Evolutionary conservation across 805 yeast species (phyloP).

Genomic region (Suhomyces xylopsoci): DNA sequence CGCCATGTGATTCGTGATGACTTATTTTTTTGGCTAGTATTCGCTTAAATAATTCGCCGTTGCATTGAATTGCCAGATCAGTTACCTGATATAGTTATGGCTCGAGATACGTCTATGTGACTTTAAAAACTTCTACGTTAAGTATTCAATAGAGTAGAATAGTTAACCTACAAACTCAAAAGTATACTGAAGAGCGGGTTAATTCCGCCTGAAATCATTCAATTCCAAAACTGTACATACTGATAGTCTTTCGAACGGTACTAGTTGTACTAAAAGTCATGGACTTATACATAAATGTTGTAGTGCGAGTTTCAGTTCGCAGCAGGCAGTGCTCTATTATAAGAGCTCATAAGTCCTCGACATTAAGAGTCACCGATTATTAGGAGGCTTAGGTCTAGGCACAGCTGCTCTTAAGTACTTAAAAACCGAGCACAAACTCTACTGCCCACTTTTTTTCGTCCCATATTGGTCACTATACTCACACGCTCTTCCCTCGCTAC

Average conservation of each 20-base stretch:
- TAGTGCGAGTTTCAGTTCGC: not conserved
- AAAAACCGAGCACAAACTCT: not conserved
- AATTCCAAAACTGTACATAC: not conserved
- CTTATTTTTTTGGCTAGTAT: not conserved
- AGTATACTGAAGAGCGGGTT: no score
- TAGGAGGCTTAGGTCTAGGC: not conserved
- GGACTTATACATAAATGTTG: not conserved
- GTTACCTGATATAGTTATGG: not conserved
- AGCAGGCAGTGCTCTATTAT: no score
- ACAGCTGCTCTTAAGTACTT: not conserved
- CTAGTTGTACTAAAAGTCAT: not conserved
- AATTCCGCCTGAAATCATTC: not conserved
- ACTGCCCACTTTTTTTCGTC: not conserved
- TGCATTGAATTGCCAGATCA: not conserved
- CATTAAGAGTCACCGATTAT: not conserved
- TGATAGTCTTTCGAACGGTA: no score
- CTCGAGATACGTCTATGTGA: not conserved
- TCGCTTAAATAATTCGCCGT: not conserved
- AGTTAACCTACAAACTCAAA: not conserved
- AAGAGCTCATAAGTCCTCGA: no score
- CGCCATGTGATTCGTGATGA: not conserved
- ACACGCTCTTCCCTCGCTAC: not conserved
- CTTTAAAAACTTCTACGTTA: not conserved
- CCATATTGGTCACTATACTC: not conserved
- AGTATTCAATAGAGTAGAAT: not conserved